Evolutionary conservation across 176 grass and related monocot species (phyloP), one percentile per base, ranked within the genome.

Genomic region (Phragmites australis): DNA sequence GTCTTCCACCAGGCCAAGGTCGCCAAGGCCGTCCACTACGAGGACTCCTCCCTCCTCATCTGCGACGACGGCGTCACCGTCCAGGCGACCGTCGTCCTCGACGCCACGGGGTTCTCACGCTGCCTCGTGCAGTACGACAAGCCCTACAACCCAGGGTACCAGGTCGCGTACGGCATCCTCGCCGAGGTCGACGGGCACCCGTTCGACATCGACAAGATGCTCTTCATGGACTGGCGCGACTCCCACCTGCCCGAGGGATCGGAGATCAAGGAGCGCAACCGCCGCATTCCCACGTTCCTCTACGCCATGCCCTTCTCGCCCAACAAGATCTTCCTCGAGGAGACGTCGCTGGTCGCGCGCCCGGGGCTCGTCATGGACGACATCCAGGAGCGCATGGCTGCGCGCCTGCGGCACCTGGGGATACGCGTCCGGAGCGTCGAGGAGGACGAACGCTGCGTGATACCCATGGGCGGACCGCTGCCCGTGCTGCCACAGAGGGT

Each of bases 201-300:
- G 6, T 98, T 98, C 56, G 96, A 98, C 81, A 66, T 94, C 83
- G 90, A 98, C 81, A 98, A 94, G 74, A 98, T 98, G 96, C 86
- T 98, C 75, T 98, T 98, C 84, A 98, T 98, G 96, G 96, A 98
- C 86, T 93, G 96, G 96, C 90, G 96, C 75, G 92, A 98, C 84
- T 87, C 96, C 1, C 96, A 98, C 83, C 90, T 98, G 12, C 64
- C 75, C 29, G 70, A 84, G 7, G 87, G 84, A 0, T 76, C 96
- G 9, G 77, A 70, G 51, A 70, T 94, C 74, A 91, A 64, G 80
- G 83, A 86, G 29, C 84, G 83, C 8, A 94, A 98, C 82, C 77
- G 66, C 61, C 89, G 82, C 58, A 81, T 91, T 26, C 96, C 96
- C 29, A 98, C 96, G 0, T 98, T 98, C 86, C 85, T 98, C 23